A percentile compares a stretch with the other conserved stretches of the same genome.
Conservation (phyloP, 176 grass and related monocot genomes). For the Elaeis guineensis region DNA sequence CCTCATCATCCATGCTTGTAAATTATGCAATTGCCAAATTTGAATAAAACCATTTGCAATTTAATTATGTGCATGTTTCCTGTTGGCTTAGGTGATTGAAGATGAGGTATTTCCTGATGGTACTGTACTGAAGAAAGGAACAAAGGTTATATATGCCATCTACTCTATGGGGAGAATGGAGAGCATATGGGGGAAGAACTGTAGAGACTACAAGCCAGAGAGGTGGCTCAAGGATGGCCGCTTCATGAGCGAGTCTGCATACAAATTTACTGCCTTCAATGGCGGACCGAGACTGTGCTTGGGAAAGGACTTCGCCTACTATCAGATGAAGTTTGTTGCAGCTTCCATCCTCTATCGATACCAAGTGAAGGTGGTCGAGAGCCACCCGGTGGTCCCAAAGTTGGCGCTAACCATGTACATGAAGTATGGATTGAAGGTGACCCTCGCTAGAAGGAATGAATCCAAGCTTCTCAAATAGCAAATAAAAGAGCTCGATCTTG, state of each 20-base stretch:
- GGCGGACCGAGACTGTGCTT: constrained; percentile 79
- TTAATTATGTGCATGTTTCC: neutral
- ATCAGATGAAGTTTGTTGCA: constrained; percentile 94
- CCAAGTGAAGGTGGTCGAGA: constrained; percentile 42
- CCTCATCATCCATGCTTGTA: neutral
- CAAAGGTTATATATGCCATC: constrained; percentile 87
- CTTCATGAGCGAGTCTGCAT: constrained; percentile 79
- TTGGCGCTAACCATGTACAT: constrained; percentile 94
- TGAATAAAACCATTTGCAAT: neutral
- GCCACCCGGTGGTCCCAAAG: constrained; percentile 69
- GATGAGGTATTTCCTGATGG: constrained; percentile 94
- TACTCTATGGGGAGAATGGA: constrained; percentile 93
- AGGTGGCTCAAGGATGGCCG: constrained; percentile 78
- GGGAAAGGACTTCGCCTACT: constrained; percentile 94
- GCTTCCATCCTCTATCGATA: constrained; percentile 69
- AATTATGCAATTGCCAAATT: neutral
- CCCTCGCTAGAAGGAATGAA: constrained; percentile 40
- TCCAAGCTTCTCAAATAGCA: no score
- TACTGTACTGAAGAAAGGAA: constrained; percentile 80
- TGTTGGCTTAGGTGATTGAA: constrained; percentile 55
- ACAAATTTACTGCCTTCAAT: constrained; percentile 95
- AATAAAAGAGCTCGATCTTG: no score
- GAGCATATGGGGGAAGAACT: constrained; percentile 90
- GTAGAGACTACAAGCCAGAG: constrained; percentile 83
- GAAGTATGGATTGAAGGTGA: constrained; percentile 86